A percentile compares a stretch with the other conserved stretches of the same genome.
phyloP scores from a whole-genome alignment of 1,284 basidiomycete species.

The Athelia sp. region DNA sequence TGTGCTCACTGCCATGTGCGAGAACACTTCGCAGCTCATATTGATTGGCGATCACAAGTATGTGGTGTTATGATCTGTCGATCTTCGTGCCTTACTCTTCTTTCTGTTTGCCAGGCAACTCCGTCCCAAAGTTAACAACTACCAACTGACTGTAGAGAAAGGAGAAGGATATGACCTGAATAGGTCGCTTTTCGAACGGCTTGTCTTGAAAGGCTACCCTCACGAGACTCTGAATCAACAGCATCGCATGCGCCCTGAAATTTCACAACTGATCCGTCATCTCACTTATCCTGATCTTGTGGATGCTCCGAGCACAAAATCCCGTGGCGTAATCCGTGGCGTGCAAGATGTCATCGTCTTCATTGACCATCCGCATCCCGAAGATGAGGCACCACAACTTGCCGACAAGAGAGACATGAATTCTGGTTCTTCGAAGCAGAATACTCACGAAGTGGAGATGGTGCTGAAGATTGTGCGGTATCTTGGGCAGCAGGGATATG shows the following conservation, averaged over 20 bases:
- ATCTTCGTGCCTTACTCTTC: not conserved
- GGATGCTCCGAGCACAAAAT: slow-evolving; percentile 44
- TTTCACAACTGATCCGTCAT: slow-evolving; percentile 49
- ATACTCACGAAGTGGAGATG: slow-evolving; percentile 54
- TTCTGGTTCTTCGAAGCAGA: slow-evolving; percentile 54
- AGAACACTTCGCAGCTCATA: slow-evolving; percentile 45
- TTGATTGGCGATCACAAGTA: slow-evolving; percentile 71
- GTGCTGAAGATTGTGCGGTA: slow-evolving; percentile 60
- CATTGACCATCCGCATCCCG: slow-evolving; percentile 50
- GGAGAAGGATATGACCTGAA: slow-evolving; percentile 62
- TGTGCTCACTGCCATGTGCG: slow-evolving; percentile 50
- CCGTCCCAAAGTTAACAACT: slow-evolving; percentile 64
- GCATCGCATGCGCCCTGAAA: slow-evolving; percentile 69
- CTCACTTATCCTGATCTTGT: slow-evolving; percentile 61
- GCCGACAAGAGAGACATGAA: slow-evolving; percentile 39
- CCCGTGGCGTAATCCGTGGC: slow-evolving; percentile 47
- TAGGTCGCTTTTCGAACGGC: slow-evolving; percentile 59
- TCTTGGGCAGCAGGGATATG: slow-evolving; percentile 63
- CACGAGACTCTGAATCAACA: slow-evolving; percentile 52
- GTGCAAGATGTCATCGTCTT: slow-evolving; percentile 55
- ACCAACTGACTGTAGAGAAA: slow-evolving; percentile 57
- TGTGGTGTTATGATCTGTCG: slow-evolving; percentile 17
- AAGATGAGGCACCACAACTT: slow-evolving; percentile 40
- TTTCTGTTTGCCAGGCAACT: slow-evolving; percentile 45
- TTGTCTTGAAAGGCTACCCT: slow-evolving; percentile 57